Percentiles rank a stretch among this genome's conserved stretches.
Evolutionary conservation across 176 grass and related monocot species (phyloP).

Genomic region (Oropetium thomaeum): DNA sequence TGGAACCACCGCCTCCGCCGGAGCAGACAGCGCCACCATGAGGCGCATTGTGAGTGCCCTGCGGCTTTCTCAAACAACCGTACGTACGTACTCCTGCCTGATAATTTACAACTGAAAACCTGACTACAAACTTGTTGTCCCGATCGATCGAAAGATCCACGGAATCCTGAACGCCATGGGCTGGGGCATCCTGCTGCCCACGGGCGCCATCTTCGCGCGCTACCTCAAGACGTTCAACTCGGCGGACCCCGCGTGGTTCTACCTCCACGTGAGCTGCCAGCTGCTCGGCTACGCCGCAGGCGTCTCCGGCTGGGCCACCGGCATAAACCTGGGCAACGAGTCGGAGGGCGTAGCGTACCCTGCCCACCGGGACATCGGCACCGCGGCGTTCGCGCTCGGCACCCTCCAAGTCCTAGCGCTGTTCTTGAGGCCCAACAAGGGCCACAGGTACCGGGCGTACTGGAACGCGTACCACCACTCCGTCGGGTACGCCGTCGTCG

Average conservation of each 20-base stretch:
- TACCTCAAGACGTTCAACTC: conserved; percentile 70
- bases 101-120: too few species aligned
- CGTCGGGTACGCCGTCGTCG: conserved; percentile 51
- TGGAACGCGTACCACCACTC: conserved; percentile 78
- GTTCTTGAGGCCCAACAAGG: conserved; percentile 54
- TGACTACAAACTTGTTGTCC: background rate
- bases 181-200: conserved; percentile 71
- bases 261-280: conserved; percentile 65
- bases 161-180: conserved; percentile 66
- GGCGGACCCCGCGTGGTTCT: conserved; percentile 74
- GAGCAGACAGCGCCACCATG: background rate
- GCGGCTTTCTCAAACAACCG: background rate
- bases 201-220: conserved; percentile 54
- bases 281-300: conserved; percentile 50
- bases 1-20: background rate
- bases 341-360: conserved; percentile 51
- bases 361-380: conserved; percentile 50
- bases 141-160: conserved; percentile 41
- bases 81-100: too few species aligned
- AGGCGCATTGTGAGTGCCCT: conserved; percentile 38
- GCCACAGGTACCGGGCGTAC: conserved; percentile 49
- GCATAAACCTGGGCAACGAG: conserved; percentile 57
- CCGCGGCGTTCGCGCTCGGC: conserved; percentile 43
- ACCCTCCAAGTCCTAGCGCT: conserved; percentile 63
- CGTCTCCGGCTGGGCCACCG: conserved; percentile 64